Percentiles rank a stretch among this genome's conserved stretches.
Evolutionary conservation across 257 asterid genomes (phyloP).

Genomic region (Gardenia jasminoides): DNA sequence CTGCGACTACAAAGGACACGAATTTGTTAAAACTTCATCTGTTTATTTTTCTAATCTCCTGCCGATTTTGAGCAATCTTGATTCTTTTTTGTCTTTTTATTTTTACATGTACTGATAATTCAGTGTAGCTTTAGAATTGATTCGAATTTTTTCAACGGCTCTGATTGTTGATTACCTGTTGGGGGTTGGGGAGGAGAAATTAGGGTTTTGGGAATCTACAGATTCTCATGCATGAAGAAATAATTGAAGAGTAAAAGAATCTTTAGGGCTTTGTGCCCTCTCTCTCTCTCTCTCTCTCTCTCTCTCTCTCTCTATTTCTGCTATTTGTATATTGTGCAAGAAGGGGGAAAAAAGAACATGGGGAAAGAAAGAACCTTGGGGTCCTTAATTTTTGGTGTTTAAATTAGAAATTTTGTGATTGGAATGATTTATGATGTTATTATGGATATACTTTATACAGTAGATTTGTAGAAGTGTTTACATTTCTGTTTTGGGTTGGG

Average conservation of each 20-base stretch:
- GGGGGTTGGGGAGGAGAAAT: not conserved
- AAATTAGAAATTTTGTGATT: not conserved
- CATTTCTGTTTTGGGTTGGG: not conserved
- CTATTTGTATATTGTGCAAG: not conserved
- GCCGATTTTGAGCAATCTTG: not conserved
- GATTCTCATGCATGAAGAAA: not conserved
- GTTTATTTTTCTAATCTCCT: not conserved
- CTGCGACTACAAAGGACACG: not conserved
- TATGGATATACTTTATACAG: too few relatives aligned
- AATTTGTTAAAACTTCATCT: too few relatives aligned
- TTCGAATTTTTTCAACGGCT: not conserved
- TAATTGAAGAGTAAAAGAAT: not conserved
- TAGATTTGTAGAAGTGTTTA: not conserved
- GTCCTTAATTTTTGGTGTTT: not conserved
- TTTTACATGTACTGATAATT: not conserved
- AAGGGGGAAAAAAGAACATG: too few relatives aligned
- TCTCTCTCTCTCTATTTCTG: not conserved
- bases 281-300: too few relatives aligned
- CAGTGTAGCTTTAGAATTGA: too few relatives aligned
- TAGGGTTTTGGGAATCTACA: constrained; percentile 4
- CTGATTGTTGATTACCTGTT: not conserved
- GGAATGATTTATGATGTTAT: not conserved
- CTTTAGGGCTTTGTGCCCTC: not conserved
- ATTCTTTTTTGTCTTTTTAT: too few relatives aligned
- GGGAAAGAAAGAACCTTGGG: not conserved